A percentile compares a stretch with the other conserved stretches of the same genome.
These are phyloP conservation scores for Gloeostereum incarnatum DNA, from an alignment of 768 basidiomycete genomes.

Conservation along the genomic window DNA sequence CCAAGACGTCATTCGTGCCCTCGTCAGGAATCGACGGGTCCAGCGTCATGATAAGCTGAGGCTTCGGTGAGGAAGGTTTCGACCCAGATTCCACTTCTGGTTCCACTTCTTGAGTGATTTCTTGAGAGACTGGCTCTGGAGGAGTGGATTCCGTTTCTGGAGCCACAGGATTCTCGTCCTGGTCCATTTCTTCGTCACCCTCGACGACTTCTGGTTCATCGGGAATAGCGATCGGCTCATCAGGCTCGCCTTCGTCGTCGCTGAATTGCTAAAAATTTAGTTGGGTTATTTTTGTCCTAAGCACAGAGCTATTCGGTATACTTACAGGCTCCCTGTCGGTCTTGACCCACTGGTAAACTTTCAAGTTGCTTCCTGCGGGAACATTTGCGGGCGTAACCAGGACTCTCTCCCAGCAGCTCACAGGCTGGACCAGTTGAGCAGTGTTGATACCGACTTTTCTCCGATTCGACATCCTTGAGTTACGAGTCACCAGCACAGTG, in stretches of 20 bases:
- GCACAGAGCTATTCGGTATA: background rate
- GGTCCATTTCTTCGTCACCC: constrained; percentile 68
- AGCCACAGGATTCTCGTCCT: constrained; percentile 47
- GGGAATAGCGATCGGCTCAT: constrained; percentile 74
- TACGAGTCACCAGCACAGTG: too few species aligned
- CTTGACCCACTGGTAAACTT: constrained; percentile 71
- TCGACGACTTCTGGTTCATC: constrained; percentile 71
- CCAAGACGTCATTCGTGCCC: constrained; percentile 33
- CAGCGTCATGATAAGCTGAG: constrained; percentile 49
- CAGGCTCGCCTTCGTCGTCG: constrained; percentile 73
- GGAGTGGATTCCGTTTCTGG: constrained; percentile 25
- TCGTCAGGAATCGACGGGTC: constrained; percentile 23
- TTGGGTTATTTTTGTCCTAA: background rate
- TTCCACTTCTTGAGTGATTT: constrained; percentile 23
- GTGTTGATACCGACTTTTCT: constrained; percentile 70
- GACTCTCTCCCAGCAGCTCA: constrained; percentile 78
- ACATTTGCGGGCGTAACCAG: constrained; percentile 56
- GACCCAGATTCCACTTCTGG: constrained; percentile 25
- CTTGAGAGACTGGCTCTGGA: constrained; percentile 20
- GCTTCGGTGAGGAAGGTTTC: constrained; percentile 61
- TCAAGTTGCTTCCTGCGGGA: constrained; percentile 47
- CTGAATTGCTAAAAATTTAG: constrained; percentile 60
- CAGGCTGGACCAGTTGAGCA: constrained; percentile 83
- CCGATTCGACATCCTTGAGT: constrained; percentile 51
- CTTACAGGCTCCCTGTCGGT: constrained; percentile 71